Evolutionary conservation across 169 alveolate species (phyloP).

Genomic region (Amoebophrya sp.): DNA sequence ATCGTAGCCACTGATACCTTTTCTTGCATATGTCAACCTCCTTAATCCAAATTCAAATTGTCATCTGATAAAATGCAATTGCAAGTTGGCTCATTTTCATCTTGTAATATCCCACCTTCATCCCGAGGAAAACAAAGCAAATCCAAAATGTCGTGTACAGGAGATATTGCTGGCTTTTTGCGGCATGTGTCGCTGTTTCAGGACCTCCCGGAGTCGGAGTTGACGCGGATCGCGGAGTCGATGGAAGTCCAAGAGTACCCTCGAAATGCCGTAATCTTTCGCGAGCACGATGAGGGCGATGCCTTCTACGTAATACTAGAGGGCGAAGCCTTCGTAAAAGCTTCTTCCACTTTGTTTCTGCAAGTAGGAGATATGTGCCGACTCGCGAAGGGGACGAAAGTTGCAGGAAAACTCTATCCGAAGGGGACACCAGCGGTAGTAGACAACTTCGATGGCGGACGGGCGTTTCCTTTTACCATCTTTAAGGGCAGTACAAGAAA

Average conservation of each 20-base stretch:
- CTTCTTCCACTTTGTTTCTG: background rate
- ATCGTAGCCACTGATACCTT: no score
- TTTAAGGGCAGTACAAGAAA: background rate
- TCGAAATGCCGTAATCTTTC: background rate
- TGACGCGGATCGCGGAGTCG: background rate
- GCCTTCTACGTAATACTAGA: background rate
- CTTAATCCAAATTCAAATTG: no score
- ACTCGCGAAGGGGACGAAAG: background rate
- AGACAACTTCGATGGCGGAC: background rate
- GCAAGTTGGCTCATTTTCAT: no score
- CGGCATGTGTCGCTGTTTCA: background rate
- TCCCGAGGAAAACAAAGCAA: no score
- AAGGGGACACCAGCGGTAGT: background rate
- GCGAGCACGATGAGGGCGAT: background rate
- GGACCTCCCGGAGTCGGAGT: background rate
- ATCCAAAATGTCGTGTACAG: no score
- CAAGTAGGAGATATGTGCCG: background rate
- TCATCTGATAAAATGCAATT: no score
- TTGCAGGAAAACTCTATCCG: background rate
- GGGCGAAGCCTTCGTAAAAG: background rate
- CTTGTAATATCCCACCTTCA: no score
- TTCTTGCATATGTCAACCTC: no score
- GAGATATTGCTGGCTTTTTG: no score
- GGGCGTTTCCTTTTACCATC: background rate
- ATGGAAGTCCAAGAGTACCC: background rate